These are phyloP conservation scores for Benincasa hispida DNA, from an alignment of 306 rosid species.

Conservation along the genomic window DNA sequence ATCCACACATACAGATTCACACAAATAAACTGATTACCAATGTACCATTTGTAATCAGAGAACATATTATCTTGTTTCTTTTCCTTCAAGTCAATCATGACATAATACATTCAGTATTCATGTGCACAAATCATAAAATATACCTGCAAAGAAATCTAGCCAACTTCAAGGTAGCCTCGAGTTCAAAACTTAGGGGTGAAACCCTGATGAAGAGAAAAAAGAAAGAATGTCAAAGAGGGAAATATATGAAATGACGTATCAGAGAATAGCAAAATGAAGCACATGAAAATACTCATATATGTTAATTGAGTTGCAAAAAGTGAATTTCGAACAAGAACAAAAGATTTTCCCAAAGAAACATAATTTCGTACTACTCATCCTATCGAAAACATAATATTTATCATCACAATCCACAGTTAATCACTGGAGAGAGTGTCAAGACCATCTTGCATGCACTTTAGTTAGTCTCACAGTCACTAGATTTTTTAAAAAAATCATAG, in stretches of 20 bases:
- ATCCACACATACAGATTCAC: neutral
- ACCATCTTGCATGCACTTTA: neutral
- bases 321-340: neutral
- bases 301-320: neutral
- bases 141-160: constrained; percentile 97
- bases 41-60: neutral
- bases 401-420: neutral
- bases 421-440: neutral
- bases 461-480: neutral
- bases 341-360: neutral
- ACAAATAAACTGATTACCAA: neutral
- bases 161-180: constrained; percentile 91
- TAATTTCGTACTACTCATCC: neutral
- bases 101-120: neutral
- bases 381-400: neutral
- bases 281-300: neutral
- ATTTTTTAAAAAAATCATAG: neutral
- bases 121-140: neutral
- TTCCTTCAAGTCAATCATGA: neutral
- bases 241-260: neutral
- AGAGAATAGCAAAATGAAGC: neutral
- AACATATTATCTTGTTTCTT: neutral
- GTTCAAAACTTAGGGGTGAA: constrained; percentile 94
- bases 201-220: constrained; percentile 48
- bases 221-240: neutral